Evolutionary conservation across 257 asterid species (phyloP).

Genomic region (Penstemon barbatus): DNA sequence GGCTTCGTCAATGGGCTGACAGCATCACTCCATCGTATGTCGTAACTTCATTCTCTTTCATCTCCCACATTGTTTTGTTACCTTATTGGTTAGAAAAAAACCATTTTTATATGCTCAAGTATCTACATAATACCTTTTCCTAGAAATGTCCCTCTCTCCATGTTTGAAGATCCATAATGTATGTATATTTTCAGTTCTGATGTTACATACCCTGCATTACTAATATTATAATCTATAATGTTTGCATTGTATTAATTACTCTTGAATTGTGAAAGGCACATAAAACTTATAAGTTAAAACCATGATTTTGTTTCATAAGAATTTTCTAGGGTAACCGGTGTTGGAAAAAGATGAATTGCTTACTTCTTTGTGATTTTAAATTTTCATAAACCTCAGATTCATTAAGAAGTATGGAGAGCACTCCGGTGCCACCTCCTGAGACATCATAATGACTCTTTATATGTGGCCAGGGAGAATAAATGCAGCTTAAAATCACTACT

Average conservation of each 20-base stretch:
- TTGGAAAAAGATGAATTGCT: constrained; percentile 17
- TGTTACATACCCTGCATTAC: constrained; percentile 12
- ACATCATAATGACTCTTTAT: constrained; percentile 11
- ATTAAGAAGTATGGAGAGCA: constrained; percentile 13
- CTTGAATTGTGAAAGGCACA: not conserved
- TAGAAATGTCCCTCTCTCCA: not conserved
- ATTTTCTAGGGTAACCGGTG: constrained; percentile 12
- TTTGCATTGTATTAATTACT: constrained; percentile 7
- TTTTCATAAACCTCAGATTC: constrained; percentile 2
- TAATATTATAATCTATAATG: not conserved
- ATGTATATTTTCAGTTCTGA: constrained; percentile 1
- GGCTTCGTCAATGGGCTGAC: constrained; percentile 99
- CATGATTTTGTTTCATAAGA: constrained; percentile 7
- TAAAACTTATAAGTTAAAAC: constrained; percentile 10
- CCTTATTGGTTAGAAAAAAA: constrained; percentile 10
- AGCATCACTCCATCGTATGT: constrained; percentile 65
- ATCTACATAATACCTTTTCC: constrained; percentile 9
- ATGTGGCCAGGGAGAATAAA: constrained; percentile 15
- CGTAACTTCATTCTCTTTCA: constrained; percentile 19
- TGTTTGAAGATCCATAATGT: not conserved
- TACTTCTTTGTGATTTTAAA: constrained; percentile 7
- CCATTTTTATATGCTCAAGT: constrained; percentile 15
- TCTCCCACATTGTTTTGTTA: constrained; percentile 21
- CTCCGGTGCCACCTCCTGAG: constrained; percentile 12
- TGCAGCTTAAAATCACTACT: constrained; percentile 23